Percentiles rank a stretch among this genome's conserved stretches.
Evolutionary conservation across 2,329 filamentous ascomycete genomes (phyloP).

Genomic region (Colletotrichum sp.): DNA sequence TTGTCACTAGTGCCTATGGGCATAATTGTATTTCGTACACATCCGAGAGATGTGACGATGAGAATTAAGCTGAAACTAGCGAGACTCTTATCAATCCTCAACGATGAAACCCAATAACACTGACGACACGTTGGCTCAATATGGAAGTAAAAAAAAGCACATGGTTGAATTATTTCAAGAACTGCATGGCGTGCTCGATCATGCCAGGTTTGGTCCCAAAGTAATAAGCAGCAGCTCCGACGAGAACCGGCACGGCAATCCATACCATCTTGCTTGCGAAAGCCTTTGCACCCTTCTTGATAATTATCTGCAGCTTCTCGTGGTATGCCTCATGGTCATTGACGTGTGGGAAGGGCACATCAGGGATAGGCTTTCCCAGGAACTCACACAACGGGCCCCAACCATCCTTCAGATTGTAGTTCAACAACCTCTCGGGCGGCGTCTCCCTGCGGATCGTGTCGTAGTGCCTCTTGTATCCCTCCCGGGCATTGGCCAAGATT

Average conservation of each 20-base stretch:
- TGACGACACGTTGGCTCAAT: too few species aligned
- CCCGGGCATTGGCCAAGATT: conserved; percentile 17
- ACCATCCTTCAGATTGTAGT: conserved; percentile 29
- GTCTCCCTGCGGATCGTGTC: neutral
- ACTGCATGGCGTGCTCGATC: neutral
- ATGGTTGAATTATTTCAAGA: neutral
- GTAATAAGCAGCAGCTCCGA: neutral
- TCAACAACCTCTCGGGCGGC: neutral
- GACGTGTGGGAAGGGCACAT: conserved; percentile 22
- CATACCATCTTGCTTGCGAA: neutral
- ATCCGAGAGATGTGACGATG: too few species aligned
- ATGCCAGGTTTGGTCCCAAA: neutral
- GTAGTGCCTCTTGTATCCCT: neutral
- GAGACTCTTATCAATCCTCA: too few species aligned
- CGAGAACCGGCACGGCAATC: neutral
- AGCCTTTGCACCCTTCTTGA: neutral
- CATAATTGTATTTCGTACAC: neutral
- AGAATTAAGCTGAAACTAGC: too few species aligned
- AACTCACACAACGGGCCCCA: conserved; percentile 42
- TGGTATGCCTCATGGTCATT: conserved; percentile 13
- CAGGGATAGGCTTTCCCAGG: conserved; percentile 35
- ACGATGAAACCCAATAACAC: too few species aligned
- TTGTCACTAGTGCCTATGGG: neutral
- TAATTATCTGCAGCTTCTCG: neutral
- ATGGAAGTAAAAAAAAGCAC: neutral